These are phyloP conservation scores for Candida mesenterica DNA, from an alignment of 1,139 yeast genomes.

Conservation along the genomic window DNA sequence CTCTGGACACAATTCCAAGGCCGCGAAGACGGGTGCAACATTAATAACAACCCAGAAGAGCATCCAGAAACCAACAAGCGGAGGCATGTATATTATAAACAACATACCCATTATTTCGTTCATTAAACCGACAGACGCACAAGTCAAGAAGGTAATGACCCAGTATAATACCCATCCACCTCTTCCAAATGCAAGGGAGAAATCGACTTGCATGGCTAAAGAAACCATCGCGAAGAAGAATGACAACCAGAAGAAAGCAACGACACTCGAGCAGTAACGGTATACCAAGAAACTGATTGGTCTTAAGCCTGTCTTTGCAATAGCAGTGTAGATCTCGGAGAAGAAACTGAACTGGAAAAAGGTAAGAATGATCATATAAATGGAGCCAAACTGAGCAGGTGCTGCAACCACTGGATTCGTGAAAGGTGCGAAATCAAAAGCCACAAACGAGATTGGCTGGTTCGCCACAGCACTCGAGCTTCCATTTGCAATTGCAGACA, in stretches of 20 bases:
- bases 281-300: constrained; percentile 29
- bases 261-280: constrained; percentile 27
- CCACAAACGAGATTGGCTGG: constrained; percentile 36
- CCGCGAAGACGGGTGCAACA: constrained; percentile 60
- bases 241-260: constrained; percentile 36
- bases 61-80: constrained; percentile 54
- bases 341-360: constrained; percentile 28
- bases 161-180: constrained; percentile 46
- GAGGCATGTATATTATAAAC: constrained; percentile 31
- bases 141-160: constrained; percentile 42
- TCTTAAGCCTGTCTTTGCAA: constrained; percentile 25
- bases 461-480: constrained; percentile 15
- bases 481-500: constrained; percentile 10
- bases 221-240: constrained; percentile 40
- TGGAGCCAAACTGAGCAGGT: constrained; percentile 73
- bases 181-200: constrained; percentile 37
- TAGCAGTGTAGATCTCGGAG: constrained; percentile 11
- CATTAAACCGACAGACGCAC: constrained; percentile 43
- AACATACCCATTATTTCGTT: constrained; percentile 41
- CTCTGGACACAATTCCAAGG: constrained; percentile 50
- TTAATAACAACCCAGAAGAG: constrained; percentile 59
- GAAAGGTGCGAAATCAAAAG: constrained; percentile 51
- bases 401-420: constrained; percentile 53
- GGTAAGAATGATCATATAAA: constrained; percentile 70
- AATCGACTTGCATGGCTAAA: constrained; percentile 44